phyloP scores from a whole-genome alignment of 2,329 filamentous ascomycete genomes.

The Sphaerulina populicola region DNA sequence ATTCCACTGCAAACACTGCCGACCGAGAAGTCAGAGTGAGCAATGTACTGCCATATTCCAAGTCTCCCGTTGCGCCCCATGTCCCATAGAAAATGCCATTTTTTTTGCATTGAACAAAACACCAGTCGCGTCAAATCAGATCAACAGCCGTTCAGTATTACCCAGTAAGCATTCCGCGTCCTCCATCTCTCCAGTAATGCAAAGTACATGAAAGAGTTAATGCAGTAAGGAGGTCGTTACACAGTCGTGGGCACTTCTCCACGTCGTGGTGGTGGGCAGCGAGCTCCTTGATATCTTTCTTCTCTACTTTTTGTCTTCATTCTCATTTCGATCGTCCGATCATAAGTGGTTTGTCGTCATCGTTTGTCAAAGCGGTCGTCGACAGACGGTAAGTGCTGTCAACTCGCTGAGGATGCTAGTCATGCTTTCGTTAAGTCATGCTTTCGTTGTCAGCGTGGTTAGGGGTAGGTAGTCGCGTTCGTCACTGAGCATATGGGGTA shows the following conservation, averaged over 20 bases:
- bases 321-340: slow-evolving; percentile 20
- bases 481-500: slow-evolving; percentile 5
- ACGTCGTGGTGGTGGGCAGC: slow-evolving; percentile 15
- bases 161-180: slow-evolving; percentile 5
- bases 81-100: not conserved
- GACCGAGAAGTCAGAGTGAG: not conserved
- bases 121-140: not conserved
- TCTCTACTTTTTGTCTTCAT: slow-evolving; percentile 19
- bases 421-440: slow-evolving; percentile 19
- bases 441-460: slow-evolving; percentile 8
- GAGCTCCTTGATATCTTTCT: slow-evolving; percentile 17
- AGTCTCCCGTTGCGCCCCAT: slow-evolving; percentile 2
- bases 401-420: slow-evolving; percentile 18
- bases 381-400: slow-evolving; percentile 10
- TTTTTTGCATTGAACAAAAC: slow-evolving; percentile 1
- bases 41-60: not conserved
- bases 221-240: slow-evolving; percentile 9
- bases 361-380: slow-evolving; percentile 13
- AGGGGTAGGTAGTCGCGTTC: not conserved
- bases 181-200: slow-evolving; percentile 6
- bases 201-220: slow-evolving; percentile 3
- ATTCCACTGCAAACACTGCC: not conserved
- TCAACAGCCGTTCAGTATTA: slow-evolving; percentile 10
- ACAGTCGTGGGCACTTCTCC: slow-evolving; percentile 1
- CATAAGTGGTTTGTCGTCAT: slow-evolving; percentile 15